A percentile compares a stretch with the other conserved stretches of the same genome.
These are phyloP conservation scores for Senna tora DNA, from an alignment of 306 rosid genomes.

Conservation along the genomic window DNA sequence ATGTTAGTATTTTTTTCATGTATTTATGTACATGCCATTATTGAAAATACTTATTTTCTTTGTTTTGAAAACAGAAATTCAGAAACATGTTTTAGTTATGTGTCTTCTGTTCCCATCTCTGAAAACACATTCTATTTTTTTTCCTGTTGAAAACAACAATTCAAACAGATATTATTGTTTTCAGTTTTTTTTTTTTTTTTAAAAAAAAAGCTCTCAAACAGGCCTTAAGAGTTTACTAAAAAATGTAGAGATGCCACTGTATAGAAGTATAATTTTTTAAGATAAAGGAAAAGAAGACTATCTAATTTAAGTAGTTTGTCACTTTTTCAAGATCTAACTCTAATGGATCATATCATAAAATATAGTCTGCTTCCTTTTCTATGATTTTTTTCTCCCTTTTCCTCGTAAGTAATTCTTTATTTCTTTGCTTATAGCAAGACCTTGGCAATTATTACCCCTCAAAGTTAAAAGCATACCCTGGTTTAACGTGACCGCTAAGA, in stretches of 20 bases:
- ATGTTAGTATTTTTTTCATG: too few relatives aligned
- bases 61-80: too few relatives aligned
- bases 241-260: conserved; percentile 12
- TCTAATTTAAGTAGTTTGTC: conserved; percentile 8
- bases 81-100: too few relatives aligned
- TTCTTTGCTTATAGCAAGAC: conserved; percentile 6
- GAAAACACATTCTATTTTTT: too few relatives aligned
- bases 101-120: too few relatives aligned
- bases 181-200: too few relatives aligned
- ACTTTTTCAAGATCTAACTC: conserved; percentile 15
- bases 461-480: conserved; percentile 64
- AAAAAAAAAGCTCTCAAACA: too few relatives aligned
- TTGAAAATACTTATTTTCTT: too few relatives aligned
- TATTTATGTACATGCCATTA: too few relatives aligned
- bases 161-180: too few relatives aligned
- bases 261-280: not conserved
- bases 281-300: not conserved
- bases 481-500: conserved; percentile 92
- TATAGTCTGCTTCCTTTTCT: not conserved
- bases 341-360: conserved; percentile 17
- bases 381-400: conserved; percentile 23
- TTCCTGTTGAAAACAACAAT: too few relatives aligned
- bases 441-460: conserved; percentile 17
- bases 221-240: conserved; percentile 7
- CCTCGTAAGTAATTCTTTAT: not conserved